Evolutionary conservation across 78 protist genomes (phyloP), one percentile per base, ranked within the genome.

Genomic region (Salpingoeca rosetta): DNA sequence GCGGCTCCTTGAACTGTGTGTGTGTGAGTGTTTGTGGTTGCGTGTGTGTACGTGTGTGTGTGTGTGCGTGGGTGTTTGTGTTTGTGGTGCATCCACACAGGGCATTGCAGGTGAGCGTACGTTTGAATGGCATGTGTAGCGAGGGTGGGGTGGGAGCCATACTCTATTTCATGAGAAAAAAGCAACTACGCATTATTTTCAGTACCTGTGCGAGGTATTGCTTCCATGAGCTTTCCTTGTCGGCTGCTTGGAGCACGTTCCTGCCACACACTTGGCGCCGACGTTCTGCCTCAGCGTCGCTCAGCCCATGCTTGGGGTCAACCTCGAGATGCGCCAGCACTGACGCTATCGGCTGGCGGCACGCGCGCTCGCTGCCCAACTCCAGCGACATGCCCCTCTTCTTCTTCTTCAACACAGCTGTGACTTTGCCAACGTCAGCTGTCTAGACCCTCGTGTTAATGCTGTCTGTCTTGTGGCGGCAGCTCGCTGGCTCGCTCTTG

Each of bases 1-100:
- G 83, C 88, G 83, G 80, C 3, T 44, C 88, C 88, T 75, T 51
- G 65, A 51, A 51, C 65, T 51, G 17, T 51, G 7, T 51, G 7
- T 7, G 65, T 7, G 17, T 7, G 65, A 51, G 17, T n/a, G n/a
- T n/a, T n/a, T n/a, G n/a, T n/a, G 65, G 17, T 22, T 51, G 17
- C 65, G 65, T 22, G 65, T 7, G 31, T 7, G 17, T 51, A 17
- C 31, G 65, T 7, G 17, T 51, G 65, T 51, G 65, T 22, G 65
- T 17, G 17, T 51, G 65, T 51, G 65, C 65, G 17, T 17, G 65
- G 31, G 65, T 17, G 17, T 17, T 7, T 51, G 31, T 51, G 65
- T 51, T 7, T 51, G 65, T 7, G 65, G 65, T 51, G 65, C 65
- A 51, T 7, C 7, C 65, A 17, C 31, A 51, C 31, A 51, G 65